Conservation (phyloP, 495 filamentous ascomycete genomes). For the Neurospora intermedia region DNA sequence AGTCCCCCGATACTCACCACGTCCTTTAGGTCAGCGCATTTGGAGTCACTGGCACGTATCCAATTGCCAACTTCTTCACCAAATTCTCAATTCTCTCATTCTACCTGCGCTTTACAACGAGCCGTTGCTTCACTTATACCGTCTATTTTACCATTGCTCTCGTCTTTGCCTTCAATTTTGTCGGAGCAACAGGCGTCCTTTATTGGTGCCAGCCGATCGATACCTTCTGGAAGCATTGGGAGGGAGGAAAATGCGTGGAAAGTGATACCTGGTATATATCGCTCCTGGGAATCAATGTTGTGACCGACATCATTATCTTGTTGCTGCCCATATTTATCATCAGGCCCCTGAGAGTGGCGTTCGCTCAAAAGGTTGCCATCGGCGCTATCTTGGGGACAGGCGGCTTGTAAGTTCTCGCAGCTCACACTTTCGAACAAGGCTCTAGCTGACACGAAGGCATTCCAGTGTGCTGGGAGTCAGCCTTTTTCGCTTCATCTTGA, state of each 20-base stretch:
- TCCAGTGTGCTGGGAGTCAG: constrained; percentile 14
- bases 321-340: constrained; percentile 10
- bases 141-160: constrained; percentile 9
- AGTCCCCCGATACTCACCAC: background rate
- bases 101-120: constrained; percentile 16
- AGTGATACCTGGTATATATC: constrained; percentile 2
- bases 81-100: constrained; percentile 13
- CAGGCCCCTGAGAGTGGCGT: constrained; percentile 2
- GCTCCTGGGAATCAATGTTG: constrained; percentile 7
- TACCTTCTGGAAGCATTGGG: constrained; percentile 3
- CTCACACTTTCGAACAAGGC: background rate
- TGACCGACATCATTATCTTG: constrained; percentile 8
- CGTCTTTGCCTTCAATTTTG: constrained; percentile 3
- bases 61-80: constrained; percentile 11
- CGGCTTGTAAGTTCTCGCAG: constrained; percentile 9
- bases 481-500: constrained; percentile 7
- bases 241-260: constrained; percentile 1
- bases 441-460: background rate
- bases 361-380: constrained; percentile 9
- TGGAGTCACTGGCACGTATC: constrained; percentile 3
- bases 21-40: constrained; percentile 3
- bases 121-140: constrained; percentile 5
- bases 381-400: constrained; percentile 12
- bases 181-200: constrained; percentile 8
- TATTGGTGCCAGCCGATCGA: constrained; percentile 11